Evolutionary conservation across 257 asterid genomes (phyloP), one percentile per base, ranked within the genome.

Genomic region (Linderniella brevidens): DNA sequence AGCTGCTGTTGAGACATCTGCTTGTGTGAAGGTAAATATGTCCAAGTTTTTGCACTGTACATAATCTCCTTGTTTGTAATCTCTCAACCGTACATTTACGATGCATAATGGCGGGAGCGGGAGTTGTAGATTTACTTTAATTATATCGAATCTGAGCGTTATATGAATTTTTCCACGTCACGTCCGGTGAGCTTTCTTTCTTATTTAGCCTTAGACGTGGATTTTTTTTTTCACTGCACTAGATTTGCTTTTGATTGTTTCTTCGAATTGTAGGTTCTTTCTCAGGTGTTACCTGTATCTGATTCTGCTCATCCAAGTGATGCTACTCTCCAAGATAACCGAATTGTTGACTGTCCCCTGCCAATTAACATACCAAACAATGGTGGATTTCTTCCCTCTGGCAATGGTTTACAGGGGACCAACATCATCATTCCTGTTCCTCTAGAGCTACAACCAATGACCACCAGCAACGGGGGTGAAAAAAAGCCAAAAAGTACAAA

Each of bases 271-370:
- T 25, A 25, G 32, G 32, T 25, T 25, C 32, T 25, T 55, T 38
- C 40, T 48, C 54, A 80, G 95, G 95, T 80, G 46, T 57, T 87
- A 56, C 64, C 78, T 65, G 73, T 78, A 56, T 62, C 78, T 65
- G 73, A 76, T 42, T 75, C 96, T 41, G 82, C 80, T 56, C 52
- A 46, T 49, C 72, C 76, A 57, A 65, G 54, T 48, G 86, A 77
- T 60, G 18, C 79, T 49, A 35, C 57, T 64, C 54, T 52, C 54
- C 56, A 72, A 41, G 70, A 60, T 62, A 77, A 74, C 60, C 65
- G 78, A 47, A 75, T 69, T 32, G 66, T 79, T 46, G 94, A 86
- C 65, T 93, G 79, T 53, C 93, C 97, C 38, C 60, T 86, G 69
- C 71, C 80, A 54, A 86, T 82, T 56, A 77, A 63, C 50, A 61